Evolutionary conservation across 805 yeast species (phyloP).

Genomic region (Brettanomyces naardenensis): DNA sequence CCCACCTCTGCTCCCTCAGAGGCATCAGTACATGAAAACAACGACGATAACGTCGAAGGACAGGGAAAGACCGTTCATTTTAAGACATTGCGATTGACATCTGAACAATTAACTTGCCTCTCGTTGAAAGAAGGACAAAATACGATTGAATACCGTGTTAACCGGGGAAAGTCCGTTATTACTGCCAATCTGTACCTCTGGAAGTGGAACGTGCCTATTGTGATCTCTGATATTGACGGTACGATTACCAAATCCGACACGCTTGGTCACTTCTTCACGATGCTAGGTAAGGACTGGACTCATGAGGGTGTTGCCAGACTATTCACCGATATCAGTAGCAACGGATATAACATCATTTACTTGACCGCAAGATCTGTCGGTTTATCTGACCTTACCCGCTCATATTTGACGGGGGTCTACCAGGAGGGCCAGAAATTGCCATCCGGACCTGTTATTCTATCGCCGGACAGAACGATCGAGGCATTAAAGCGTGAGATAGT

Average conservation of each 20-base stretch:
- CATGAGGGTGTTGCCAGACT: slow-evolving; percentile 91
- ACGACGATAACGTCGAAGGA: not conserved
- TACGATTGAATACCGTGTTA: slow-evolving; percentile 68
- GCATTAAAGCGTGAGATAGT: slow-evolving; percentile 90
- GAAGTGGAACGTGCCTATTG: slow-evolving; percentile 81
- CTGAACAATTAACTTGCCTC: slow-evolving; percentile 75
- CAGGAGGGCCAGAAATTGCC: slow-evolving; percentile 77
- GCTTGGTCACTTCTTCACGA: slow-evolving; percentile 86
- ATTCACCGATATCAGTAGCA: slow-evolving; percentile 75
- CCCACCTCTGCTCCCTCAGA: slow-evolving; percentile 2
- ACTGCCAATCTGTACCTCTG: slow-evolving; percentile 72
- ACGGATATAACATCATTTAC: slow-evolving; percentile 91
- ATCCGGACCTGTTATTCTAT: slow-evolving; percentile 84
- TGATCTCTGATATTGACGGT: slow-evolving; percentile 95
- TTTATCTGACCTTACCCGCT: slow-evolving; percentile 85
- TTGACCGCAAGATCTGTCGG: slow-evolving; percentile 94
- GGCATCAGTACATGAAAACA: not conserved
- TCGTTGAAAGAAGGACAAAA: slow-evolving; percentile 75
- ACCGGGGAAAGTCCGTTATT: slow-evolving; percentile 73
- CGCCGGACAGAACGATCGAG: slow-evolving; percentile 96
- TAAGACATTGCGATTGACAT: slow-evolving; percentile 82
- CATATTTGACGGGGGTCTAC: slow-evolving; percentile 66
- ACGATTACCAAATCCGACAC: slow-evolving; percentile 98
- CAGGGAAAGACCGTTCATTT: slow-evolving; percentile 39
- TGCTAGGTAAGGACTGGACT: slow-evolving; percentile 97